These are phyloP conservation scores for Xanthoconium separans DNA, from an alignment of 1,284 basidiomycete genomes.

Conservation along the genomic window DNA sequence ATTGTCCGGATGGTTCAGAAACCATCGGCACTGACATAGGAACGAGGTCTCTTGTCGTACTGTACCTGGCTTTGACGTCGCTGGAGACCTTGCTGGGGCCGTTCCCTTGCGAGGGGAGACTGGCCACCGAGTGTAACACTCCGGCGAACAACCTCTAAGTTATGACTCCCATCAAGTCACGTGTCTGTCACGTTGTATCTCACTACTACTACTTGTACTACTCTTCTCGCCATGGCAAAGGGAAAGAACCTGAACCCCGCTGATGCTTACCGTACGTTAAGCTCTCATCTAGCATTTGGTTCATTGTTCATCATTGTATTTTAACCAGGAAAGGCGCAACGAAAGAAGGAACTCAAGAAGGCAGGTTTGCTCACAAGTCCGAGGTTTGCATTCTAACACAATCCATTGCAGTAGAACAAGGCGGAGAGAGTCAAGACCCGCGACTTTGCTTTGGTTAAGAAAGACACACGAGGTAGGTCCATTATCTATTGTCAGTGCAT, in stretches of 20 bases:
- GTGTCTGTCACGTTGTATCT: slow-evolving; percentile 10
- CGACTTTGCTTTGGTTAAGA: slow-evolving; percentile 84
- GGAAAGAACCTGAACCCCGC: slow-evolving; percentile 81
- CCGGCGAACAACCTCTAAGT: no score
- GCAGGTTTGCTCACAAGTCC: slow-evolving; percentile 38
- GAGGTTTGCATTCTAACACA: slow-evolving; percentile 6
- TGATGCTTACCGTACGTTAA: slow-evolving; percentile 69
- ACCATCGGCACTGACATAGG: slow-evolving; percentile 39
- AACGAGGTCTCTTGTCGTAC: not conserved
- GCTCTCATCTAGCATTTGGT: slow-evolving; percentile 11
- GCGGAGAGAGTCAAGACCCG: slow-evolving; percentile 72
- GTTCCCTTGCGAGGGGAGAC: slow-evolving; percentile 34
- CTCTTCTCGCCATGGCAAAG: slow-evolving; percentile 62
- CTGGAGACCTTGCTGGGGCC: slow-evolving; percentile 26
- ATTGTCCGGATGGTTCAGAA: slow-evolving; percentile 35
- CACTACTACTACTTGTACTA: not conserved
- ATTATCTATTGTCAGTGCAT: slow-evolving; percentile 2
- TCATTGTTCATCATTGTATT: not conserved
- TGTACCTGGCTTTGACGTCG: not conserved
- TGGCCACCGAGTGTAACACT: slow-evolving; percentile 18
- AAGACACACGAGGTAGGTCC: slow-evolving; percentile 72
- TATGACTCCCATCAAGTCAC: slow-evolving; percentile 32
- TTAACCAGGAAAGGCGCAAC: slow-evolving; percentile 73
- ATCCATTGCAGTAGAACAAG: slow-evolving; percentile 79
- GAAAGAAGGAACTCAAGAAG: slow-evolving; percentile 91